Evolutionary conservation across 768 basidiomycete genomes (phyloP), one percentile per base, ranked within the genome.

Genomic region (Neoboletus subvelutipes): DNA sequence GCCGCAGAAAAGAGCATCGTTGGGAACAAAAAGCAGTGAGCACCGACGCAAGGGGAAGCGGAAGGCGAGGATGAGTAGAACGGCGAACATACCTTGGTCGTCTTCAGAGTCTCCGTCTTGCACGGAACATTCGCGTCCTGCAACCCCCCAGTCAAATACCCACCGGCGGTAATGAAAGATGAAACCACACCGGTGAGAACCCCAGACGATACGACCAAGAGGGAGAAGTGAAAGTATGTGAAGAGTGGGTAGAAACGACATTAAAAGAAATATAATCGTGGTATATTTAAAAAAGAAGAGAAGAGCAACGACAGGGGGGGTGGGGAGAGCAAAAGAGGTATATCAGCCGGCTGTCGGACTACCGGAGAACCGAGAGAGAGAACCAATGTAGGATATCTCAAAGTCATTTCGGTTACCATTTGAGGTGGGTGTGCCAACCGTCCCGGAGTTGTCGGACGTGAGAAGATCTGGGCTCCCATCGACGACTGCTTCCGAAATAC

Each of bases 311-410:
- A 50, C 34, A 45, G 37, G 40, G 56, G 62, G 62, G 61, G 59
- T 61, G 58, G 48, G 39, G 20, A 54, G 67, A 73, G 65, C 64
- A 76, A 69, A 77, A 66, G 50, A 61, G 63, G 49, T 46, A 68
- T 68, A 74, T 79, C 71, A 80, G 78, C 69, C 70, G 70, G 67
- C 59, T 59, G 72, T 75, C 68, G 72, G 69, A 66, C 70, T 67
- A 68, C 67, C 63, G 66, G 70, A 71, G 51, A 76, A 73, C 74
- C 70, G 72, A 66, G 70, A 73, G 64, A 71, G 70, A 74, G 73
- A 75, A 73, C 71, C 73, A 67, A 73, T 74, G 57, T 57, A 54
- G 53, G 61, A 60, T 56, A 70, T 73, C 60, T 69, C 65, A 54
- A 67, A 55, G 58, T 65, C 64, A 29, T 50, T 62, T 41, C 57